Conservation (phyloP, 768 basidiomycete genomes). For the Dioszegia hungarica region DNA sequence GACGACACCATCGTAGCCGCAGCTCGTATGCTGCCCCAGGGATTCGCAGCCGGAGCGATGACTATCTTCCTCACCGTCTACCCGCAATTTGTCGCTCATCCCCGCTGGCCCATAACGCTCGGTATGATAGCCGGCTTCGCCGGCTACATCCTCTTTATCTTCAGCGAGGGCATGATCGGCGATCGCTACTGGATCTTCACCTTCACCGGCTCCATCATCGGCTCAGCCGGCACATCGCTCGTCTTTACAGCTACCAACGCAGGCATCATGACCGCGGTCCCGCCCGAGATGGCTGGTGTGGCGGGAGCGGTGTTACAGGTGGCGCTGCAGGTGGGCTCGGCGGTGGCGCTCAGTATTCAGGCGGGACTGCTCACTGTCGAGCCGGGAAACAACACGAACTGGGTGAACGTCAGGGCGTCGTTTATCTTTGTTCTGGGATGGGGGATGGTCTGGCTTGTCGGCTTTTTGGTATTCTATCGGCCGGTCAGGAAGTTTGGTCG, state of each 20-base stretch:
- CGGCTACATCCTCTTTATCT: slow-evolving; percentile 52
- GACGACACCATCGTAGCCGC: slow-evolving; percentile 36
- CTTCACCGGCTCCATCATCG: slow-evolving; percentile 30
- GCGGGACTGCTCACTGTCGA: slow-evolving; percentile 30
- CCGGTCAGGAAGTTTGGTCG: too few species aligned
- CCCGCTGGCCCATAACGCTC: slow-evolving; percentile 17
- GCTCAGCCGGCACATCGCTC: slow-evolving; percentile 22
- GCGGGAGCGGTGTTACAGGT: slow-evolving; percentile 39
- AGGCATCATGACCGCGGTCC: slow-evolving; percentile 39
- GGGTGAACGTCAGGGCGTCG: slow-evolving; percentile 13
- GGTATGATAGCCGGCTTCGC: slow-evolving; percentile 64
- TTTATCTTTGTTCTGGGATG: slow-evolving; percentile 16
- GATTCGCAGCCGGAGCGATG: slow-evolving; percentile 20
- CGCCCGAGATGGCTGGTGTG: slow-evolving; percentile 39
- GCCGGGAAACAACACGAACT: slow-evolving; percentile 11
- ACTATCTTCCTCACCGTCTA: not conserved
- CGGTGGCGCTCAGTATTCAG: slow-evolving; percentile 58
- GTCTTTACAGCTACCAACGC: slow-evolving; percentile 22
- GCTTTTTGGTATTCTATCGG: slow-evolving; percentile 11
- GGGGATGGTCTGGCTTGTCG: slow-evolving; percentile 9
- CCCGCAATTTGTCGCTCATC: slow-evolving; percentile 5
- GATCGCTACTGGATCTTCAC: slow-evolving; percentile 25
- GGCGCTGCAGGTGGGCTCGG: slow-evolving; percentile 31
- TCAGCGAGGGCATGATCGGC: not conserved
- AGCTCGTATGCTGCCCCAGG: slow-evolving; percentile 25